Base-by-base conservation (phyloP, 169 alveolate genomes). In the Toxoplasma gondii region DNA sequence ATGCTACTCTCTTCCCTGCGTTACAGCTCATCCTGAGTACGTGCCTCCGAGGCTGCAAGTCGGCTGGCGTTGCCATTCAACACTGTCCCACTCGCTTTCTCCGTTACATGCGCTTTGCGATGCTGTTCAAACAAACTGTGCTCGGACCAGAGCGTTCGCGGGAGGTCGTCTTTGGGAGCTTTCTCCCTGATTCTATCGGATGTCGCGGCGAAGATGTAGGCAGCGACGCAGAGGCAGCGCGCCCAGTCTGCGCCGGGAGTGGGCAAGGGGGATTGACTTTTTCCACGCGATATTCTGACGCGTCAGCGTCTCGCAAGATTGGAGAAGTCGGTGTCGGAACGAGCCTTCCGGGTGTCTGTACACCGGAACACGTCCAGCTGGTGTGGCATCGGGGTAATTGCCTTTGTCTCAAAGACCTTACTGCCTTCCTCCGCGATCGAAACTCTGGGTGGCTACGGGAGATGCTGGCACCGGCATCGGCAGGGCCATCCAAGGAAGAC, bases 81-180 rank as follows among this genome's bases (percentile, higher is more conserved):
- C 41, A 0, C 41, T 39, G 41, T 49, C 78, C n/a, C 36, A 64
- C 12, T 64, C 78, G 29, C 24, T 24, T 64, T 36, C 78, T 7
- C 27, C 78, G 0, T 9, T 29, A 2, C 36, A 22, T 19, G 90
- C 41, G 69, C 69, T 41, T 19, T 70, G 41, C 34, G 67, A 82
- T 82, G 90, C 31, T 82, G 67, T 82, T 29, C 69, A 82, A 41
- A 24, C 90, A 82, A 67, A 82, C 90, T 7, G 69, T 82, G 5
- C 49, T 82, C 58, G 54, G 31, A 1, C 90, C 90, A 29, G 90
- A 82, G 38, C 90, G 90, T 10, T 41, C 69, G 38, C 90, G 67
- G n/a, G 70, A 44, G 36, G 70, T 41, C n/a, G 67, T 82, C 27
- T 39, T 7, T 38, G 90, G 90, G 27, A 10, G 16, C 22, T 74